These are phyloP conservation scores for Penicilliopsis zonata DNA, from an alignment of 495 filamentous ascomycete genomes.

Conservation along the genomic window DNA sequence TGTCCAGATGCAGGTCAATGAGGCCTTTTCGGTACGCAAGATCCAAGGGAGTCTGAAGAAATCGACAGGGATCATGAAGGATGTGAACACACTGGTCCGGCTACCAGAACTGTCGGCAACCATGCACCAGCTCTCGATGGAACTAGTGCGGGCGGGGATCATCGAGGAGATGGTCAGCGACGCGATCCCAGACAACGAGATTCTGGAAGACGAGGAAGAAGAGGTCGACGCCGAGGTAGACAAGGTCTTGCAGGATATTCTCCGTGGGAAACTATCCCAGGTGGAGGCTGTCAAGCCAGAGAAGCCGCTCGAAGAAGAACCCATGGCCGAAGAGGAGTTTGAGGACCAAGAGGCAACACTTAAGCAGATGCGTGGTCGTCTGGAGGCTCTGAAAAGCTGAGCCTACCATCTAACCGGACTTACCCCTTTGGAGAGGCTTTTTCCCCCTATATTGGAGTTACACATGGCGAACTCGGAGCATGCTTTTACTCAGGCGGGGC, in stretches of 20 bases:
- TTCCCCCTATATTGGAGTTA: conserved; percentile 8
- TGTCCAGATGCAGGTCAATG: conserved; percentile 96
- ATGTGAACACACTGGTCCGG: conserved; percentile 77
- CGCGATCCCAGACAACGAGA: conserved; percentile 57
- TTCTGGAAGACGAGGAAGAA: conserved; percentile 70
- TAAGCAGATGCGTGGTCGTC: conserved; percentile 80
- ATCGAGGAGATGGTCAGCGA: conserved; percentile 97
- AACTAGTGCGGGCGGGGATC: conserved; percentile 87
- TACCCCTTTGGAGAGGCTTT: neutral
- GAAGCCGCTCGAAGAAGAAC: conserved; percentile 44
- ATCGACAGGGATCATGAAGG: conserved; percentile 88
- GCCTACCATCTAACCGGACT: no score
- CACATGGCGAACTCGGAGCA: conserved; percentile 4
- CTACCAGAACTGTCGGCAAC: conserved; percentile 80
- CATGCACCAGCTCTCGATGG: conserved; percentile 78
- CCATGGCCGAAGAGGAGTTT: conserved; percentile 55
- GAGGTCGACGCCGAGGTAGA: conserved; percentile 88
- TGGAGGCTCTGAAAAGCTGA: conserved; percentile 90
- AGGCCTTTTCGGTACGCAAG: conserved; percentile 90
- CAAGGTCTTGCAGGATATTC: conserved; percentile 79
- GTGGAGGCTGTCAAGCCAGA: conserved; percentile 42
- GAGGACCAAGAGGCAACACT: conserved; percentile 79
- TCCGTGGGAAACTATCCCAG: conserved; percentile 69
- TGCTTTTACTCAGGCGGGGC: conserved; percentile 7
- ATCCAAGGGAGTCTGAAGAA: conserved; percentile 88